These are phyloP conservation scores for Geranomyces michiganensis DNA, from an alignment of 192 early-diverging fungal genomes.

Conservation along the genomic window DNA sequence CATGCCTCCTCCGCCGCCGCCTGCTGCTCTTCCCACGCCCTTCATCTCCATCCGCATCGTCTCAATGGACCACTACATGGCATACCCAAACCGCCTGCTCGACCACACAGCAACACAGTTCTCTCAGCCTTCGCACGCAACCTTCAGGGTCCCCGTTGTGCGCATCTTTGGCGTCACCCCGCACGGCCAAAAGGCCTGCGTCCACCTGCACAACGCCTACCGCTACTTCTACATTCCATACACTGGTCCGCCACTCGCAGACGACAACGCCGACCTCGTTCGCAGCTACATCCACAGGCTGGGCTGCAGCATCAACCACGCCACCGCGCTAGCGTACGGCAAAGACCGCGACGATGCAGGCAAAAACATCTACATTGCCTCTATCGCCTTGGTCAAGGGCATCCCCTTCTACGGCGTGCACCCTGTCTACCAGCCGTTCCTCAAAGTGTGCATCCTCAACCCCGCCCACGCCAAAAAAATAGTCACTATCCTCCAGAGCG, in stretches of 20 bases:
- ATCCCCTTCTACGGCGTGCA: slow-evolving; percentile 89
- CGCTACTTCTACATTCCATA: slow-evolving; percentile 87
- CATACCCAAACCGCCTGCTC: slow-evolving; percentile 24
- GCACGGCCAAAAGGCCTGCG: slow-evolving; percentile 70
- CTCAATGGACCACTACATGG: slow-evolving; percentile 67
- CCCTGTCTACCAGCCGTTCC: slow-evolving; percentile 65
- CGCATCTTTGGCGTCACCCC: slow-evolving; percentile 79
- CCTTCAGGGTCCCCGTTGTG: slow-evolving; percentile 66
- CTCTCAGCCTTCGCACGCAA: neutral
- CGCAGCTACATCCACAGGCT: slow-evolving; percentile 56
- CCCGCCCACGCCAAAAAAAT: slow-evolving; percentile 61
- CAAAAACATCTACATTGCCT: slow-evolving; percentile 58
- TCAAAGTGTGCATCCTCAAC: slow-evolving; percentile 75
- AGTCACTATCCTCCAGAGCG: slow-evolving; percentile 68
- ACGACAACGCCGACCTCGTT: slow-evolving; percentile 16
- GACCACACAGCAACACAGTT: slow-evolving; percentile 24
- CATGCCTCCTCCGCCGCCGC: no score
- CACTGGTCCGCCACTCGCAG: slow-evolving; percentile 44
- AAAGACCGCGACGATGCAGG: neutral
- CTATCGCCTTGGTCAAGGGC: slow-evolving; percentile 74
- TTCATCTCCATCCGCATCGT: slow-evolving; percentile 57
- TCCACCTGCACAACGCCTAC: slow-evolving; percentile 83
- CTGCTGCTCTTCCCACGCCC: no score
- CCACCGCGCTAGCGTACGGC: slow-evolving; percentile 51
- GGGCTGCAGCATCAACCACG: slow-evolving; percentile 71